Conservation (phyloP, 2,329 filamentous ascomycete species). For the Arthrobotrys conoides region DNA sequence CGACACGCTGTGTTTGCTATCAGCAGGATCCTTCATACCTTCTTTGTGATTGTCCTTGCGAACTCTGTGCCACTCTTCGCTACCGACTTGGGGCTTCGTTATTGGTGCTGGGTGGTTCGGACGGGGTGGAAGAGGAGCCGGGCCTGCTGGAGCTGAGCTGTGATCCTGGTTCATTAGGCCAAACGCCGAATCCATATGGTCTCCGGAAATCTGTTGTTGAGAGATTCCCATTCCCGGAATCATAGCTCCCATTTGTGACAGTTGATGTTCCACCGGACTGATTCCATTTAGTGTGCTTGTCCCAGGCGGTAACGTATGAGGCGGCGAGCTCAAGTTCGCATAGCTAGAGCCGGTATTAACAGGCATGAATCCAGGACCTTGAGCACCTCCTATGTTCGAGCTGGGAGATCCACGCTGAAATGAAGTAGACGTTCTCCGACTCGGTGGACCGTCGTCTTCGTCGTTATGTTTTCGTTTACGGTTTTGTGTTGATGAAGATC, state of each 20-base stretch:
- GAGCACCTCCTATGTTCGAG: constrained; percentile 43
- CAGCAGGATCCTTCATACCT: constrained; percentile 74
- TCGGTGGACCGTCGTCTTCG: constrained; percentile 57
- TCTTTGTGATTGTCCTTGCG: constrained; percentile 99
- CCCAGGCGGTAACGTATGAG: constrained; percentile 43
- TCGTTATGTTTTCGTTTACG: constrained; percentile 57
- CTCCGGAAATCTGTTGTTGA: constrained; percentile 49
- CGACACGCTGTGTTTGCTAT: background rate
- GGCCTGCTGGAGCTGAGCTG: constrained; percentile 46
- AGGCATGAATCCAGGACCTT: constrained; percentile 56
- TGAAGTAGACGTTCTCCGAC: constrained; percentile 44
- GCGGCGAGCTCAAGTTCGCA: constrained; percentile 52
- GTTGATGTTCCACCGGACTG: constrained; percentile 49
- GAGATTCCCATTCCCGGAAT: constrained; percentile 48
- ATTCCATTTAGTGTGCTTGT: constrained; percentile 54
- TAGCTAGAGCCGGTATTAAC: constrained; percentile 56
- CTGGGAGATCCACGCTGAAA: constrained; percentile 51
- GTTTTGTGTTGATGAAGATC: constrained; percentile 46
- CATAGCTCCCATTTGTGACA: constrained; percentile 55
- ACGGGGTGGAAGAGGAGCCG: constrained; percentile 68
- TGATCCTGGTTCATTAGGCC: constrained; percentile 52
- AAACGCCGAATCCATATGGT: constrained; percentile 62
- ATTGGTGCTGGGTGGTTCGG: constrained; percentile 71
- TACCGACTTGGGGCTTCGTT: constrained; percentile 89
- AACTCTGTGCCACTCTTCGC: constrained; percentile 97